phyloP scores from a whole-genome alignment of 2,329 filamentous ascomycete genomes.

The Pseudogymnoascus sp. region DNA sequence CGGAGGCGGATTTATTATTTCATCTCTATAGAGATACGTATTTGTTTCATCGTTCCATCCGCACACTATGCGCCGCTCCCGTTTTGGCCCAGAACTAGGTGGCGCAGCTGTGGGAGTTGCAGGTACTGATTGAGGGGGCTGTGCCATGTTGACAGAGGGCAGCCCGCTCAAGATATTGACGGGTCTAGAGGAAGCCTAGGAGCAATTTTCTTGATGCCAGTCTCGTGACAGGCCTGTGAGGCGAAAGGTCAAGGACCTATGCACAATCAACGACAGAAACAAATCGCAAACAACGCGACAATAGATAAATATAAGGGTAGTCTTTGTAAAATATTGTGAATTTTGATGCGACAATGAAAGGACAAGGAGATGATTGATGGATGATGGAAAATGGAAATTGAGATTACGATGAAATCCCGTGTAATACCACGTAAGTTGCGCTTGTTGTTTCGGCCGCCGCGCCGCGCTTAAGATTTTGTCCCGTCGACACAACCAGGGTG shows the following conservation, averaged over 20 bases:
- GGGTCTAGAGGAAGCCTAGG: neutral
- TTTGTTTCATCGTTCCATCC: conserved; percentile 1
- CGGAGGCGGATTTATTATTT: neutral
- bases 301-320: neutral
- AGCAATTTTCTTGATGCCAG: conserved; percentile 1
- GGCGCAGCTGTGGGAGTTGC: neutral
- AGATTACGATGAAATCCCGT: neutral
- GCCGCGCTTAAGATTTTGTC: conserved; percentile 7
- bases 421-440: conserved; percentile 9
- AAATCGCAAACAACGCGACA: neutral
- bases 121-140: neutral
- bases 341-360: neutral
- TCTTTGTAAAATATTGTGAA: neutral
- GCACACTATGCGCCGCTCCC: neutral
- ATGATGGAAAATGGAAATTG: conserved; percentile 1
- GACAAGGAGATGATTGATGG: conserved; percentile 3
- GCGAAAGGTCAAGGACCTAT: neutral
- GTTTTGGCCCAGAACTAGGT: neutral
- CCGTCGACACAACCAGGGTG: neutral
- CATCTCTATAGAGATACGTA: conserved; percentile 4
- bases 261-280: neutral
- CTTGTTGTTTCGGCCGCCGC: conserved; percentile 4
- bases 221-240: neutral
- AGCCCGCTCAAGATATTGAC: neutral
- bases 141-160: conserved; percentile 8